Base-by-base conservation (phyloP, 352 stramenopile genomes). In the Phytophthora europaea region DNA sequence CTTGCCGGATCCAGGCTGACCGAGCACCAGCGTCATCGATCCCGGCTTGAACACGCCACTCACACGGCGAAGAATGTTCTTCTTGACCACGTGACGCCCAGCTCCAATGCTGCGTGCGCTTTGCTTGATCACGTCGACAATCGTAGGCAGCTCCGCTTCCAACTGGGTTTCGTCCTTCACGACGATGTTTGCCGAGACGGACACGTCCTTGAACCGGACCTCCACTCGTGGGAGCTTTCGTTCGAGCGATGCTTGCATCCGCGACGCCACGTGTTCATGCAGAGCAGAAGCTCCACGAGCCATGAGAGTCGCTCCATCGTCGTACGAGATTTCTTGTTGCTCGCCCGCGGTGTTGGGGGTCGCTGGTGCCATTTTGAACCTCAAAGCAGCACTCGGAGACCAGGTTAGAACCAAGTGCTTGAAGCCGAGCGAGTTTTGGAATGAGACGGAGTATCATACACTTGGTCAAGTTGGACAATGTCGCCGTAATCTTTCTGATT, bases 141-240 rank as follows among this genome's bases (percentile, higher is more conserved):
- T 64, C 2, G 79, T 87, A 16, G 76, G 79, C 2, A 89, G 61
- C 51, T 85, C 79, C 1, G 43, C n/a, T 54, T 80, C 60, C 9
- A 62, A 20, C 52, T 68, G 57, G 4, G 45, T 16, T 9, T 58
- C 65, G 23, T 79, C 71, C 20, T 65, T 65, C 22, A 81, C 56
- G 8, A 51, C 60, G 43, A 79, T 70, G 13, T 73, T 60, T 2
- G 75, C 80, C 8, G 72, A 64, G 31, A 82, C 66, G 3, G 54
- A 73, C 9, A 87, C 28, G 48, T 87, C 57, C 33, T 83, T 38
- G 54, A 83, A 85, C 6, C 78, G 80, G 12, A 84, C 76, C 70
- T 87, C 80, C 48, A 84, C 36, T 68, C 77, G 69, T 28, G 80
- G 78, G 43, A 83, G 23, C 3, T 56, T 52, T 18, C 69, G 34